These are phyloP conservation scores for Colletotrichum sp. DNA, from an alignment of 2,329 filamentous ascomycete genomes.

Conservation along the genomic window DNA sequence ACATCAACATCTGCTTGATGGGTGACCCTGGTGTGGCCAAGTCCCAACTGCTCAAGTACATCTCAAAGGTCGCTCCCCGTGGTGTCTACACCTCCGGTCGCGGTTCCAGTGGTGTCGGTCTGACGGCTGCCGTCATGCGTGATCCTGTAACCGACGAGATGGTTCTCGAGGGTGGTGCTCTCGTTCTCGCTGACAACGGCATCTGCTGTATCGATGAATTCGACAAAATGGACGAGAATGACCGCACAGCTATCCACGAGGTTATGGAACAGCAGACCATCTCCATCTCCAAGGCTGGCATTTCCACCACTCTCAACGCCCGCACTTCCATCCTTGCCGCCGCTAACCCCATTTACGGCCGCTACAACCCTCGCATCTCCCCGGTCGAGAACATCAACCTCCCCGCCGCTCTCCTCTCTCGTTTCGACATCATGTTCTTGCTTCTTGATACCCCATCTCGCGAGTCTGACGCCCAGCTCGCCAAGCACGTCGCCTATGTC, in stretches of 20 bases:
- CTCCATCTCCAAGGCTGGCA: constrained; percentile 78
- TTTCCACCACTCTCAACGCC: constrained; percentile 84
- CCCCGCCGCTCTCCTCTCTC: constrained; percentile 92
- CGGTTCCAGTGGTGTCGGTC: constrained; percentile 81
- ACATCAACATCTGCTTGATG: constrained; percentile 99
- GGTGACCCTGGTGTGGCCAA: constrained; percentile 99
- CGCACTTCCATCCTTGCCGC: constrained; percentile 95
- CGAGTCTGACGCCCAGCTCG: constrained; percentile 90
- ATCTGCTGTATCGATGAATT: constrained; percentile 90
- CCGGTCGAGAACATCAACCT: constrained; percentile 99
- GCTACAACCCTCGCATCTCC: constrained; percentile 96
- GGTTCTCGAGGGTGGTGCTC: constrained; percentile 80
- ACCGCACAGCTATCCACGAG: constrained; percentile 84
- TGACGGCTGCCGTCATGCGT: constrained; percentile 83
- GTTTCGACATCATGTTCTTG: constrained; percentile 96
- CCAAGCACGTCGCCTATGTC: constrained; percentile 93
- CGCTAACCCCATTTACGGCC: constrained; percentile 95
- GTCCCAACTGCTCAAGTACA: constrained; percentile 97
- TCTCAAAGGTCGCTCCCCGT: constrained; percentile 95
- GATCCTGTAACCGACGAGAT: constrained; percentile 86
- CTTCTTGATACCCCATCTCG: constrained; percentile 93
- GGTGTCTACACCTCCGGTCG: constrained; percentile 85
- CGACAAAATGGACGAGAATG: constrained; percentile 88
- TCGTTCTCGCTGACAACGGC: constrained; percentile 82
- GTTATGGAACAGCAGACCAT: constrained; percentile 91